Base-by-base conservation (phyloP, 306 rosid species). In the Vachellia collinsii region DNA sequence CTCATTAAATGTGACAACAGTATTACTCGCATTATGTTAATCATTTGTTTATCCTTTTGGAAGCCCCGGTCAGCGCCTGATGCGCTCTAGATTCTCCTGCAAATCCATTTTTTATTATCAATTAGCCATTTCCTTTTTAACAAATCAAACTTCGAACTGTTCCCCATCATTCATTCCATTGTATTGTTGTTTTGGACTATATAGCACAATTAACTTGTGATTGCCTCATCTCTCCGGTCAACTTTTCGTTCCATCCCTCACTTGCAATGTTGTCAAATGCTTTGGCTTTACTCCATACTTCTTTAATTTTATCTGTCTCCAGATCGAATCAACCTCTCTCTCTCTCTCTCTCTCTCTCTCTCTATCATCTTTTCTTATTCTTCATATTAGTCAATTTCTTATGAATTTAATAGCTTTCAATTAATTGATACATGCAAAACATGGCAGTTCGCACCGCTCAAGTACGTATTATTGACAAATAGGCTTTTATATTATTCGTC, bases 61-160 rank as follows among this genome's bases (percentile, higher is more conserved):
- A 83, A 84, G 85, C 86, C 87, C 42, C 64, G 93, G 97, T 92
- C 97, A 92, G 97, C 97, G 94, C 91, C 89, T 90, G 83, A 89
- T 89, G 91, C 97, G 94, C 94, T 85, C 94, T 83, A 86, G 94
- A 90, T 90, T 88, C 92, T 89, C 93, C 89, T 88, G 85, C 82
- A 87, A 87, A 68, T 76, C 79, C 16, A 77, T 72, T 12, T 66
- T 77, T n/a, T 54, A 29, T 29, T 54, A 17, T 8, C 3, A 72
- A 23, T 29, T 29, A 29, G 34, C 34, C 62, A 13, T 23, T 59
- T 9, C 64, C 64, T 23, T 61, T 23, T 25, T 11, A 62, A 29
- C 7, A 1, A 29, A 62, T 29, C 38, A 62, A 59, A 1, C 16
- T 9, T 56, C 25, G 8, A 29, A 11, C 25, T 70, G 25, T 70